These are phyloP conservation scores for Phytophthora nicotianae DNA, from an alignment of 352 stramenopile genomes.

Conservation along the genomic window DNA sequence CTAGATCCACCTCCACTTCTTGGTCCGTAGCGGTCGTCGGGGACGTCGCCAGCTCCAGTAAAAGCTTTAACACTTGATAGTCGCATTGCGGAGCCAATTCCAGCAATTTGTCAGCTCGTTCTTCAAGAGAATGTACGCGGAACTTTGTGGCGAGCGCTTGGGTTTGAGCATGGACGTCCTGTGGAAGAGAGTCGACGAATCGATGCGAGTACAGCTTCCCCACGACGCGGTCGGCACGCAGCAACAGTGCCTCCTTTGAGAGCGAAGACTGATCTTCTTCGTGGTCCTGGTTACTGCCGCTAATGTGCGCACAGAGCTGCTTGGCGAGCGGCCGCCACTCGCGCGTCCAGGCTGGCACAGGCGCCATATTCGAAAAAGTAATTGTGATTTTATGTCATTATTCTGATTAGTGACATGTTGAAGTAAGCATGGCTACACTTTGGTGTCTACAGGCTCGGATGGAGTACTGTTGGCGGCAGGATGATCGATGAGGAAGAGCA, in stretches of 20 bases:
- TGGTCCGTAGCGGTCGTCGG: constrained; percentile 50
- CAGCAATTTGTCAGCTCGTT: constrained; percentile 45
- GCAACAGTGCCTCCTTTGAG: constrained; percentile 33
- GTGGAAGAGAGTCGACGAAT: constrained; percentile 55
- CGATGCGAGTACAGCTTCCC: constrained; percentile 51
- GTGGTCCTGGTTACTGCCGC: neutral
- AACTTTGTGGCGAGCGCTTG: constrained; percentile 56
- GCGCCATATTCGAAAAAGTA: constrained; percentile 20
- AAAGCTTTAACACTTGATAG: constrained; percentile 58
- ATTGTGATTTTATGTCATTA: constrained; percentile 3
- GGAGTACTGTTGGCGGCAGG: neutral
- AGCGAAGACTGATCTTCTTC: neutral
- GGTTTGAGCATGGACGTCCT: constrained; percentile 52
- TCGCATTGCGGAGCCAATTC: constrained; percentile 43
- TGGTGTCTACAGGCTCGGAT: neutral
- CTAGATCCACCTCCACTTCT: constrained; percentile 36
- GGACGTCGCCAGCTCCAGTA: constrained; percentile 59
- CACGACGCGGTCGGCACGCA: constrained; percentile 57
- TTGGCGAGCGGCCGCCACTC: constrained; percentile 65
- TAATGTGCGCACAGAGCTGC: constrained; percentile 47
- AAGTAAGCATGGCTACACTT: constrained; percentile 28
- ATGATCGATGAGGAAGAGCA: constrained; percentile 51
- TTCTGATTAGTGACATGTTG: constrained; percentile 22
- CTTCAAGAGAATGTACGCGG: constrained; percentile 54
- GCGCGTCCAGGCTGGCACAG: constrained; percentile 55